These are phyloP conservation scores for Rutstroemia sp. DNA, from an alignment of 2,329 filamentous ascomycete species.

Conservation along the genomic window DNA sequence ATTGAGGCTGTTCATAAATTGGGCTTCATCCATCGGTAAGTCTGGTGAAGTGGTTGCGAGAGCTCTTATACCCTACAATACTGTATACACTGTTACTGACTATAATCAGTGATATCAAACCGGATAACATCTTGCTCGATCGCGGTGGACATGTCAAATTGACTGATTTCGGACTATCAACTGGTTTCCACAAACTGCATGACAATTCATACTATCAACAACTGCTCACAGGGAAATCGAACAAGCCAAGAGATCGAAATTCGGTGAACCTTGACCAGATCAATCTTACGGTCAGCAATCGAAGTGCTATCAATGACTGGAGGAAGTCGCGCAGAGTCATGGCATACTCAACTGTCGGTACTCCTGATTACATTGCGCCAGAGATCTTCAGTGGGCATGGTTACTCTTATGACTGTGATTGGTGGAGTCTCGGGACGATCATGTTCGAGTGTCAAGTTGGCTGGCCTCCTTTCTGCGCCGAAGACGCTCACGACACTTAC, in stretches of 20 bases:
- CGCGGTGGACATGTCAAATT: slow-evolving; percentile 95
- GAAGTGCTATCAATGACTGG: slow-evolving; percentile 98
- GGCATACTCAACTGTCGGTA: slow-evolving; percentile 97
- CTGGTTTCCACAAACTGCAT: slow-evolving; percentile 95
- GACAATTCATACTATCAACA: slow-evolving; percentile 99
- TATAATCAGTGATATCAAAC: slow-evolving; percentile 81
- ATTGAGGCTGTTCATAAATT: slow-evolving; percentile 98
- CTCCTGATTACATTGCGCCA: slow-evolving; percentile 95
- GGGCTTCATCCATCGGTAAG: slow-evolving; percentile 95
- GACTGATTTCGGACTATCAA: slow-evolving; percentile 95
- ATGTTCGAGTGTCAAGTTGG: slow-evolving; percentile 99
- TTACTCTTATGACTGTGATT: slow-evolving; percentile 95
- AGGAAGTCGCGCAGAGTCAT: slow-evolving; percentile 89
- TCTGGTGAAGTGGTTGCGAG: slow-evolving; percentile 10
- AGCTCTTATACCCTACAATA: neutral
- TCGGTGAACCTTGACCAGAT: slow-evolving; percentile 97
- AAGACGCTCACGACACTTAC: slow-evolving; percentile 96
- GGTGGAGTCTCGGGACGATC: slow-evolving; percentile 98
- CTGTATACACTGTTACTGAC: slow-evolving; percentile 4
- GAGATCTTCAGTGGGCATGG: slow-evolving; percentile 97
- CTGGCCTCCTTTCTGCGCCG: slow-evolving; percentile 98
- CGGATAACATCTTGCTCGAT: slow-evolving; percentile 95
- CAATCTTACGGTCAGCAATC: slow-evolving; percentile 95
- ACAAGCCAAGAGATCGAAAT: slow-evolving; percentile 72
- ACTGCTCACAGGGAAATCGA: slow-evolving; percentile 72